A percentile compares a stretch with the other conserved stretches of the same genome.
Conservation (phyloP, 768 basidiomycete genomes). For the Gloeophyllum trabeum region DNA sequence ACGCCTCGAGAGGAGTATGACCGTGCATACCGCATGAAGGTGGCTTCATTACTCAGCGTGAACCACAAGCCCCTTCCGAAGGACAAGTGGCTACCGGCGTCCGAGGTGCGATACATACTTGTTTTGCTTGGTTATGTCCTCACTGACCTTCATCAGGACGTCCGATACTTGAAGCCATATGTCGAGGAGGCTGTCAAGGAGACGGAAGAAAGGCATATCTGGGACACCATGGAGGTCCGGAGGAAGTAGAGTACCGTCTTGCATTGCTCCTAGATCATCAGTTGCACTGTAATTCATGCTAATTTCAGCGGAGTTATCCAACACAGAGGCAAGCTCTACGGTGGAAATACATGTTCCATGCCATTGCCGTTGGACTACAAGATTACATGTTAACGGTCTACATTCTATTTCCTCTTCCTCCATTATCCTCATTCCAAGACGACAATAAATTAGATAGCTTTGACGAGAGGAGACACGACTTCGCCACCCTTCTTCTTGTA, state of each 20-base stretch:
- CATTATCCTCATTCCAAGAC: too few species aligned
- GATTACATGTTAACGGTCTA: too few species aligned
- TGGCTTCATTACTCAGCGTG: constrained; percentile 70
- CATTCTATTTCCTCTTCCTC: too few species aligned
- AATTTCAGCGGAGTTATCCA: too few species aligned
- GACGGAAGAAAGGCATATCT: constrained; percentile 61
- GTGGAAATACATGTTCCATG: too few species aligned
- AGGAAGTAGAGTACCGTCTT: constrained; percentile 22
- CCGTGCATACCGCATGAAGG: constrained; percentile 81
- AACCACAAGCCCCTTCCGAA: constrained; percentile 74
- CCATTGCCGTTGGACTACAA: too few species aligned
- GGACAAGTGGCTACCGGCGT: constrained; percentile 64
- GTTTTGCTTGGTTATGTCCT: not conserved
- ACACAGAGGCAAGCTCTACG: too few species aligned
- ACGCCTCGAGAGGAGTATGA: constrained; percentile 76
- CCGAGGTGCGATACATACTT: constrained; percentile 47
- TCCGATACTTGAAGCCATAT: constrained; percentile 78
- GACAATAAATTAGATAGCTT: too few species aligned
- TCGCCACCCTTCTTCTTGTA: constrained; percentile 71
- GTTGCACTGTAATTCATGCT: too few species aligned
- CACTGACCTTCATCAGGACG: constrained; percentile 45
- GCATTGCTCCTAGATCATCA: too few species aligned
- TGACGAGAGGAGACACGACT: constrained; percentile 65
- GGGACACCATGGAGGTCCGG: constrained; percentile 73
- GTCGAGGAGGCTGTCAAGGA: constrained; percentile 66